Base-by-base conservation (phyloP, 2,329 filamentous ascomycete genomes). In the Alternaria dauci region DNA sequence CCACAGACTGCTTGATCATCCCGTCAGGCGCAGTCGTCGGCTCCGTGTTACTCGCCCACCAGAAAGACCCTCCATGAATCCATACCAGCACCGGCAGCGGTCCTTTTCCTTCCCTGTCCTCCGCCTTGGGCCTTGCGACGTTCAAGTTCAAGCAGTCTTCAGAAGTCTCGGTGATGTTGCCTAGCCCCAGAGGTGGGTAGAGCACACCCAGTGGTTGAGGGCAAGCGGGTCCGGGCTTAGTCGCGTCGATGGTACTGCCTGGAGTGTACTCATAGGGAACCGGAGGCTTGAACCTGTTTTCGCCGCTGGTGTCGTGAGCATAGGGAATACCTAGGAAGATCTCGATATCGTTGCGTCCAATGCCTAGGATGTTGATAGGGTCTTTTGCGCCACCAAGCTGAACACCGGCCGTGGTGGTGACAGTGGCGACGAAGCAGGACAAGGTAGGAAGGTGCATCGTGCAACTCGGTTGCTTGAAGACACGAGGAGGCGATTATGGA, bases 71-170 rank as follows among this genome's bases (percentile, higher is more conserved):
- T 36, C 81, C 81, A 66, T 88, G 85, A 20, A 90, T 86, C 86
- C 87, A 90, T 2, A 88, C 81, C 41, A 82, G 81, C 2, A 88
- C 84, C 0, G 87, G 87, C 9, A 89, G 78, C 11, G 53, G 58
- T 9, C 16, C 78, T 67, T 34, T 80, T 38, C 48, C 28, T 11
- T 14, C 74, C 32, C 58, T 46, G 51, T 76, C 74, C 8, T 46
- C 42, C 8, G 81, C 80, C 1, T 81, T 76, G 0, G 86, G 86
- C 2, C 87, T 82, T 32, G 88, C 79, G 2, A 90, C 81, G 63
- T 89, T 89, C 47, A 89, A 68, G 32, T 86, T 86, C 14, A 89
- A 77, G 60, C 87, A 89, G 67, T 88, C 84, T 68, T 89, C 87
- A 1, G 75, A 77, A 1, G 68, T 66, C 26, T 70, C 39, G 4